Evolutionary conservation across 2,329 filamentous ascomycete species (phyloP), one percentile per base, ranked within the genome.

Genomic region (Fusarium oxysporum): DNA sequence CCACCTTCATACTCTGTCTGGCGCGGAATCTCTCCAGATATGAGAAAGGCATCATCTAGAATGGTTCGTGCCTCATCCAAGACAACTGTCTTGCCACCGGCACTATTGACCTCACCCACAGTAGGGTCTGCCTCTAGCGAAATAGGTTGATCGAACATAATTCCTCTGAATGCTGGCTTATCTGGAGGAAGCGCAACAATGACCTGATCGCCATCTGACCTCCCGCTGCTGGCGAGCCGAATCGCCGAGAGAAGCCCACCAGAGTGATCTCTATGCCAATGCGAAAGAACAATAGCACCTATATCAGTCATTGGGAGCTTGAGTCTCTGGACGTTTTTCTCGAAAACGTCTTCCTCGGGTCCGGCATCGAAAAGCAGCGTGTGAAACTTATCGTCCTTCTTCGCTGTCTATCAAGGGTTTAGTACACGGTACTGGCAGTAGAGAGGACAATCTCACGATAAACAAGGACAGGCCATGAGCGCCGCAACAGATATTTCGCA

Each of bases 221-320:
- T 50, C 8, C 9, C 14, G 3, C 13, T 25, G 8, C 43, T 32
- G 1, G 43, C 56, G 0, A 51, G 33, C 2, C 33, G 33, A 59
- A 40, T 59, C 5, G 56, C 44, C 0, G 43, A 51, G 21, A 51
- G 56, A 16, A 51, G 33, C 6, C 56, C 56, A 2, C 56, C 56
- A 11, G 56, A 59, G 21, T 59, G 56, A 21, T 59, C 44, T 32
- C 43, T 25, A n/a, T 59, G 56, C 44, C 56, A 59, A 25, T 59
- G 56, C 9, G 44, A 59, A 21, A 59, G 56, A 4, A 40, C 33
- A 21, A 51, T 59, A 2, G 33, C 8, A 3, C 56, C 44, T 3
- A 38, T 32, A 0, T 32, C 56, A 8, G 21, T 1, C 56, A 59
- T 51, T 3, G 56, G 44, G 1, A 59, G 44, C 5, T 6, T 38